Evolutionary conservation across 2,329 filamentous ascomycete genomes (phyloP), one percentile per base, ranked within the genome.

Genomic region (Aspergillus tanneri): DNA sequence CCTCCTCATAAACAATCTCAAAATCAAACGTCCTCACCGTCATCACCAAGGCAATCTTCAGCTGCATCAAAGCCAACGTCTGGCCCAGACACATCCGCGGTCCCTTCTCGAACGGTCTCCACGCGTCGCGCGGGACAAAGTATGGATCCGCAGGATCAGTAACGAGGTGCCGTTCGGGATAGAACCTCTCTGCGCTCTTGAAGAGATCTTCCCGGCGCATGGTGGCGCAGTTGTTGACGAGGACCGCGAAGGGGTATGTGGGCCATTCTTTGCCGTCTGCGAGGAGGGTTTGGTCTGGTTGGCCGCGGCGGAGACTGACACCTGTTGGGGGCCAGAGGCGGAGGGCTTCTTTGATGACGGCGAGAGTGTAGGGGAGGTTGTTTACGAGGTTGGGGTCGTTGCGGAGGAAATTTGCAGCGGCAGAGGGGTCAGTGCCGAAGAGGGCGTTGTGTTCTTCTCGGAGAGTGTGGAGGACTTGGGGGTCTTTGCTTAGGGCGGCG

Each of bases 331-430:
- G 75, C 54, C 72, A 79, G n/a, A 83, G 59, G 3, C 80, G 72
- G 2, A 83, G 68, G 0, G 73, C 71, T 61, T 84, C 81, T 49
- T 79, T 79, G 49, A 80, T 73, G 2, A 81, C 73, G 16, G 78
- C 79, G 3, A 67, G 66, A 1, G 79, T 81, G 59, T 79, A 81
- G 0, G 73, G 68, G 14, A 83, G 68, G 19, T 73, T 67, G 58
- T 77, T 80, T 24, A 83, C 65, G 2, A 78, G 67, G 3, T 69
- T 59, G 1, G 77, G 72, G 11, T 76, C 64, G 0, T 66, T 53
- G 19, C 64, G 60, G n/a, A 83, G 64, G 18, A 68, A 60, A 2
- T 61, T 56, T 9, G 67, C 69, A 0, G 70, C 68, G 1, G 58
- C 58, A 4, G 66, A 55, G 3, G 67, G 58, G 28, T 77, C 69